Conservation (phyloP, 495 filamentous ascomycete species). For the Cercophora newfieldiana region DNA sequence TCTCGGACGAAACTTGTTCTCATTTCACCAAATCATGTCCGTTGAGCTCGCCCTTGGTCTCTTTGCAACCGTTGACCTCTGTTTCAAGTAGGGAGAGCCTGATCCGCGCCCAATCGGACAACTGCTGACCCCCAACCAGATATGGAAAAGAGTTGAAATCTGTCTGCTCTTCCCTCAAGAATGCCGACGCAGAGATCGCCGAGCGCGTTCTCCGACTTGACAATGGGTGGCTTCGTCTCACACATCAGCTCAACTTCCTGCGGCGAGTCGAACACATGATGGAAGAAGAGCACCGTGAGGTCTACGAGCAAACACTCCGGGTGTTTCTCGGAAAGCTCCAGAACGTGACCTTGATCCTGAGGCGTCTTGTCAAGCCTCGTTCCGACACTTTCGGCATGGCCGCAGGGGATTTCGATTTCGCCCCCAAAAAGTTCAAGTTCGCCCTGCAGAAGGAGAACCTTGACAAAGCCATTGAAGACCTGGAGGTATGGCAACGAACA, state of each 20-base stretch:
- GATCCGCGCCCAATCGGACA: background rate
- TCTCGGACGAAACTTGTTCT: too few species aligned
- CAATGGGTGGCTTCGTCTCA: constrained; percentile 36
- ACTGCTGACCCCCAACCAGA: constrained; percentile 3
- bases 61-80: constrained; percentile 11
- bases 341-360: constrained; percentile 4
- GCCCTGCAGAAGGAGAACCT: constrained; percentile 28
- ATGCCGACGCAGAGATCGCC: constrained; percentile 27
- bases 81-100: constrained; percentile 16
- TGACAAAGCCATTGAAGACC: constrained; percentile 33
- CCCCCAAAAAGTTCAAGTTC: constrained; percentile 12
- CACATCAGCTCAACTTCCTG: constrained; percentile 39
- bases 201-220: constrained; percentile 39
- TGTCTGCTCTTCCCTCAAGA: constrained; percentile 22
- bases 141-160: constrained; percentile 19
- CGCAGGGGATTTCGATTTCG: background rate
- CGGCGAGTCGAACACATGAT: constrained; percentile 34
- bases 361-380: background rate
- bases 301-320: constrained; percentile 11
- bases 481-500: constrained; percentile 44
- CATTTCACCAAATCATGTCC: constrained; percentile 13
- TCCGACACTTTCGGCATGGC: background rate
- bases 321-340: constrained; percentile 10
- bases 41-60: constrained; percentile 16
- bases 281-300: constrained; percentile 34